phyloP scores from a whole-genome alignment of 225 moss, liverwort and hornwort species.

The Thuidium tamariscinum region DNA sequence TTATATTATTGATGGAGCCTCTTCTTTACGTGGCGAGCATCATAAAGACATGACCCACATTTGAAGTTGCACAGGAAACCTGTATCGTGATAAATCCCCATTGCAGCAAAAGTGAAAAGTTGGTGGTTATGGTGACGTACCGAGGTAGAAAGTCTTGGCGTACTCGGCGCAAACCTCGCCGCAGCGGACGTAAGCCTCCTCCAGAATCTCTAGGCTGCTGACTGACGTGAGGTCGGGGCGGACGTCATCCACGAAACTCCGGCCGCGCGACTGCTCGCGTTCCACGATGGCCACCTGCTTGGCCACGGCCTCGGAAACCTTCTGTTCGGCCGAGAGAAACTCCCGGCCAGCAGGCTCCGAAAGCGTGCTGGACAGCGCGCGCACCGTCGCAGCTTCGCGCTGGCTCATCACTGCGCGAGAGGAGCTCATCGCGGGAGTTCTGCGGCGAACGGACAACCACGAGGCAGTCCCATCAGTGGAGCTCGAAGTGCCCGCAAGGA shows the following conservation, averaged over 20 bases:
- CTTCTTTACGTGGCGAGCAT: neutral
- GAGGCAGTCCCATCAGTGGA: neutral
- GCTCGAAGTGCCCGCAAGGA: neutral
- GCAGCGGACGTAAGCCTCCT: constrained; percentile 66
- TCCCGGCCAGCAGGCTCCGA: constrained; percentile 7
- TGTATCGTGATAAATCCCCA: neutral
- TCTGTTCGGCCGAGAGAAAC: constrained; percentile 50
- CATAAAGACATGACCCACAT: neutral
- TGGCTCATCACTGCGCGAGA: neutral
- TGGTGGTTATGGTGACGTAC: constrained; percentile 10
- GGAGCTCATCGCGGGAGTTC: neutral
- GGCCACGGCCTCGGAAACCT: constrained; percentile 63
- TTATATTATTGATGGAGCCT: neutral
- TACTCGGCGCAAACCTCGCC: constrained; percentile 96
- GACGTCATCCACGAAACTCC: neutral
- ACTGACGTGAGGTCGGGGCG: neutral
- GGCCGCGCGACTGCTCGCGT: neutral
- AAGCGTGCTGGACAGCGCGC: neutral
- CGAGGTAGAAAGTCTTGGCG: constrained; percentile 86
- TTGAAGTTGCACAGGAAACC: neutral
- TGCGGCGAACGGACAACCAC: neutral
- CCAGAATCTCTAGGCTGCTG: constrained; percentile 35
- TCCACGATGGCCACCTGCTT: constrained; percentile 35
- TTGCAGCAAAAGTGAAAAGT: neutral
- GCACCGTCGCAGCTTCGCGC: neutral